Evolutionary conservation across 148 eudicot genomes (phyloP).

Genomic region (Linanthus parryae): DNA sequence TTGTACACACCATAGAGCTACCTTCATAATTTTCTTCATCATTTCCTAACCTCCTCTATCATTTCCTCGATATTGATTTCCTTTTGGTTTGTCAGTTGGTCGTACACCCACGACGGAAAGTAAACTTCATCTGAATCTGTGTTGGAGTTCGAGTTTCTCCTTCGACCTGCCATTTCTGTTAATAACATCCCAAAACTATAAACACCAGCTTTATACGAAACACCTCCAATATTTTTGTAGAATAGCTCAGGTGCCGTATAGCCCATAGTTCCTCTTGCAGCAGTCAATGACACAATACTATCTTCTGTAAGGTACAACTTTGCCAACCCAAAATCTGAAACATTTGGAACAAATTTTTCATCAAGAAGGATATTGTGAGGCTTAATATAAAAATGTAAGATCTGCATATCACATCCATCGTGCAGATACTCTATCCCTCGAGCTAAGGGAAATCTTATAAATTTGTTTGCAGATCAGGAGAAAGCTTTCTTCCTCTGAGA

Average conservation of each 20-base stretch:
- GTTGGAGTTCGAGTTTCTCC: too few species aligned
- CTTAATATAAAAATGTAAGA: slow-evolving; percentile 7
- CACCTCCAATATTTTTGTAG: slow-evolving; percentile 6
- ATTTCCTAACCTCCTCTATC: not conserved
- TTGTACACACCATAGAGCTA: slow-evolving; percentile 6
- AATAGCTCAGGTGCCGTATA: slow-evolving; percentile 7
- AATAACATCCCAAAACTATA: slow-evolving; percentile 7
- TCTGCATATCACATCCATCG: slow-evolving; percentile 5
- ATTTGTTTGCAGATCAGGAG: not conserved
- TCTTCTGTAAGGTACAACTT: slow-evolving; percentile 3
- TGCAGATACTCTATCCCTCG: slow-evolving; percentile 6
- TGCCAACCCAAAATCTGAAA: slow-evolving; percentile 9
- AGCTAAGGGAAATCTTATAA: not conserved
- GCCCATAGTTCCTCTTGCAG: slow-evolving; percentile 5
- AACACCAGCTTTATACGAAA: slow-evolving; percentile 3
- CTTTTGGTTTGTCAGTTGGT: not conserved
- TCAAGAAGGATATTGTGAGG: slow-evolving; percentile 9
- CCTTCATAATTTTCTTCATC: not conserved
- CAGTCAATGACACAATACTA: slow-evolving; percentile 8
- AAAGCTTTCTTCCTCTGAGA: not conserved
- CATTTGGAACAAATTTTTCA: not conserved
- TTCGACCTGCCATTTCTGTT: too few species aligned
- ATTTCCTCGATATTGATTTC: not conserved
- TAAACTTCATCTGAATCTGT: not conserved
- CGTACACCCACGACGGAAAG: slow-evolving; percentile 1